Evolutionary conservation across 345 rosid genomes (phyloP), one percentile per base, ranked within the genome.

Genomic region (Microcos paniculata): DNA sequence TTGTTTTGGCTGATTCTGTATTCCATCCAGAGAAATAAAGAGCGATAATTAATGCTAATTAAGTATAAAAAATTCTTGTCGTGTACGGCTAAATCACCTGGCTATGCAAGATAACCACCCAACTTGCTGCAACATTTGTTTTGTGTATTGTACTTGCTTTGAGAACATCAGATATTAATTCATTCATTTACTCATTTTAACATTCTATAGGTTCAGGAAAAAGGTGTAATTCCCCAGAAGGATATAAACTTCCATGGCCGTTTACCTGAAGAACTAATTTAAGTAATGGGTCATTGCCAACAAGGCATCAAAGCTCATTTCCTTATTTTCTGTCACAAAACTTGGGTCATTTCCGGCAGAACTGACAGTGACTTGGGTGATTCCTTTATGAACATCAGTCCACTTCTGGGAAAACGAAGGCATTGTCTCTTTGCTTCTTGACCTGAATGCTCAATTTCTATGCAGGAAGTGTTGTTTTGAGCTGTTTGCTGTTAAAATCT

Each of bases 61-160:
- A n/a, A n/a, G n/a, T n/a, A 28, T 40, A 23, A 2, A 26, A 3
- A 35, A 35, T 59, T 38, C 43, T 58, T 72, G 76, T 72, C 66
- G 42, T 72, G 66, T 46, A 72, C 75, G 53, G 65, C 66, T 24
- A 3, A 46, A 16, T 57, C 21, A 57, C 18, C 66, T 57, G 38
- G 38, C 6, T 56, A 24, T 72, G 52, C 49, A 72, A 8, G 76
- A 14, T 8, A 55, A 53, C 30, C 62, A 56, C 64, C 40, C 24
- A 65, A 23, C 52, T 12, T 23, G 0, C 11, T 16, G 23, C 7
- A 6, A 35, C 11, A 6, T 33, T 38, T 14, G 42, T 21, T 71
- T 1, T 8, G 23, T 57, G 14, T 23, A 14, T 38, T 11, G n/a
- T n/a, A n/a, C n/a, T n/a, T n/a, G n/a, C n/a, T n/a, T n/a, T n/a